phyloP scores from a whole-genome alignment of 331 rosid genomes.

The Telfairia occidentalis region DNA sequence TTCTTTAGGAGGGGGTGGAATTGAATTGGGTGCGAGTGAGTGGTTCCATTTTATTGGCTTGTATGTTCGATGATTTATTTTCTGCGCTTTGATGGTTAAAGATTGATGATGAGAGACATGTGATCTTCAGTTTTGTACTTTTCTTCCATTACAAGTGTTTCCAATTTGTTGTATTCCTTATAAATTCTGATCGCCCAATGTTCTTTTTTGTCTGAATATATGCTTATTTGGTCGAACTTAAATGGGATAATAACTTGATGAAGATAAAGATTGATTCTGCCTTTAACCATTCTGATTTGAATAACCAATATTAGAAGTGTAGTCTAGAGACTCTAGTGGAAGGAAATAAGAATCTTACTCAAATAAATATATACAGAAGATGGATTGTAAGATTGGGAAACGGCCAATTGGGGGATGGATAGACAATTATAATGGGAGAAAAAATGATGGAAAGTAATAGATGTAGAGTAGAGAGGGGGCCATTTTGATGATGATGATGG shows the following conservation, averaged over 20 bases:
- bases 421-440: neutral
- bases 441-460: neutral
- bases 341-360: neutral
- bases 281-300: neutral
- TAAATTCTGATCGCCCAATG: neutral
- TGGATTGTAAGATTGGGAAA: neutral
- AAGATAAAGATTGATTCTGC: neutral
- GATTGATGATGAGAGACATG: neutral
- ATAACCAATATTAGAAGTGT: neutral
- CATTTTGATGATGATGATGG: neutral
- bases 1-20: neutral
- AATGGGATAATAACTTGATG: neutral
- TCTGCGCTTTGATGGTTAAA: neutral
- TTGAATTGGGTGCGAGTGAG: neutral
- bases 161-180: neutral
- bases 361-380: neutral
- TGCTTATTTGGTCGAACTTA: neutral
- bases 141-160: neutral
- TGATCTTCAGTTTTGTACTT: neutral
- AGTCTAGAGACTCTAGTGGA: no score
- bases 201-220: neutral
- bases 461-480: neutral
- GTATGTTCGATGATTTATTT: neutral
- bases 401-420: neutral
- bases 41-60: neutral